Conservation (phyloP, 2,329 filamentous ascomycete species). For the Penicillium sp. region DNA sequence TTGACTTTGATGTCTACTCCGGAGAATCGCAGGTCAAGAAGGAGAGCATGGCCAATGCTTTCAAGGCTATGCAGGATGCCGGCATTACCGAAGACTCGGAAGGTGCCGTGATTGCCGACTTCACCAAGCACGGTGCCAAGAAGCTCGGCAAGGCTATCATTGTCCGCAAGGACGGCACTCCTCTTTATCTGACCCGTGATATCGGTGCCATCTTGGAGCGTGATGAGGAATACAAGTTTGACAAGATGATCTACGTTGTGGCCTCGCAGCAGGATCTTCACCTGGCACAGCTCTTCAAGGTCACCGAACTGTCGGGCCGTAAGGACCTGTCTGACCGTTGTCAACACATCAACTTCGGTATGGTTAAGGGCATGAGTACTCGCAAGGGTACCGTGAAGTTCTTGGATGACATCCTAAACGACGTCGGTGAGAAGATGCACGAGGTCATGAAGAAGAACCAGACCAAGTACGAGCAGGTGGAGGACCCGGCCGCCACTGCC, state of each 20-base stretch:
- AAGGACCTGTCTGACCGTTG: slow-evolving; percentile 57
- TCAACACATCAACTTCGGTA: slow-evolving; percentile 63
- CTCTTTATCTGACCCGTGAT: slow-evolving; percentile 65
- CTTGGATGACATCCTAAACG: slow-evolving; percentile 65
- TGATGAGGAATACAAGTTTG: slow-evolving; percentile 57
- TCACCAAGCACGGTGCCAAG: slow-evolving; percentile 62
- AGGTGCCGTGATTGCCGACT: slow-evolving; percentile 64
- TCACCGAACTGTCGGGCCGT: slow-evolving; percentile 57
- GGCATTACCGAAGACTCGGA: slow-evolving; percentile 61
- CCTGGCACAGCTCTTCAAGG: slow-evolving; percentile 62
- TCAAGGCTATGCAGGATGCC: slow-evolving; percentile 55
- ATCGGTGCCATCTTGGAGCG: slow-evolving; percentile 63
- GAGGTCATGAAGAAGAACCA: slow-evolving; percentile 91
- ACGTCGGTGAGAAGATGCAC: slow-evolving; percentile 93
- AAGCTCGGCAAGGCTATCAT: slow-evolving; percentile 65
- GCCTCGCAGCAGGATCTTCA: slow-evolving; percentile 62
- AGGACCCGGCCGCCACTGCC: slow-evolving; percentile 72
- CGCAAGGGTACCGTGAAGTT: slow-evolving; percentile 70
- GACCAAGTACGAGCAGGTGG: slow-evolving; percentile 84
- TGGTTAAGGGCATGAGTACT: slow-evolving; percentile 63
- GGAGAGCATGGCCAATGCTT: slow-evolving; percentile 59
- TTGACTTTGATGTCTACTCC: slow-evolving; percentile 62
- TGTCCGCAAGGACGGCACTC: slow-evolving; percentile 63
- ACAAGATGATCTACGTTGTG: slow-evolving; percentile 66
- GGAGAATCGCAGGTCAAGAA: slow-evolving; percentile 64